Percentiles rank a stretch among this genome's conserved stretches.
Conservation (phyloP, 208 protist genomes). For the Wallacemonas sp. region DNA sequence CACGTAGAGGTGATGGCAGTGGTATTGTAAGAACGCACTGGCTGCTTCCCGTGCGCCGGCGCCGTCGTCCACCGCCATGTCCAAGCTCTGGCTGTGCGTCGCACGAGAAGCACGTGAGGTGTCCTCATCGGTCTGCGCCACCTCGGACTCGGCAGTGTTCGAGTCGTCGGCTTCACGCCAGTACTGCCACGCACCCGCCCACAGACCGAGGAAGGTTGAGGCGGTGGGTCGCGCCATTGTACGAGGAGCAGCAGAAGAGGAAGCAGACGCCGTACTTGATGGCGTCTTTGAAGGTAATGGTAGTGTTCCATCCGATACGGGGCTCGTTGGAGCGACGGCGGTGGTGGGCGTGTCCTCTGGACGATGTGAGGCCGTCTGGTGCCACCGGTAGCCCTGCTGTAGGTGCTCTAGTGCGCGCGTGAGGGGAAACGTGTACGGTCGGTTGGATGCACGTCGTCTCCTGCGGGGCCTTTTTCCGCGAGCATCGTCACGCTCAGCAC, state of each 20-base stretch:
- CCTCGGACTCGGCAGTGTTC: not conserved
- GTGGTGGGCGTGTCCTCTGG: too few species aligned
- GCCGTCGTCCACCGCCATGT: not conserved
- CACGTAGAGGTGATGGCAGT: conserved; percentile 73
- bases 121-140: not conserved
- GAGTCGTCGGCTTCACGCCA: not conserved
- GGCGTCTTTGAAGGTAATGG: too few species aligned
- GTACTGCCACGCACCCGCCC: not conserved
- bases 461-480: too few species aligned
- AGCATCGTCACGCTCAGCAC: too few species aligned
- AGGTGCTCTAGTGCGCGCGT: conserved; percentile 42
- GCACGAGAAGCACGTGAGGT: too few species aligned
- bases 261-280: too few species aligned
- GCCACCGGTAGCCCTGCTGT: conserved; percentile 18
- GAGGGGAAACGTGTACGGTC: conserved; percentile 37
- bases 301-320: too few species aligned
- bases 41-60: conserved; percentile 1
- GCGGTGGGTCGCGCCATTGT: too few species aligned
- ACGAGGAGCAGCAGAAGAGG: conserved; percentile 14
- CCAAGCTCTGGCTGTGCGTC: too few species aligned
- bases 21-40: conserved; percentile 53
- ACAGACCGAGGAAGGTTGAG: not conserved
- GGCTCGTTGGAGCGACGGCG: too few species aligned
- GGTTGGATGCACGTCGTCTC: not conserved
- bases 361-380: too few species aligned